Conservation (phyloP, 345 rosid genomes). For the Angophora floribunda region DNA sequence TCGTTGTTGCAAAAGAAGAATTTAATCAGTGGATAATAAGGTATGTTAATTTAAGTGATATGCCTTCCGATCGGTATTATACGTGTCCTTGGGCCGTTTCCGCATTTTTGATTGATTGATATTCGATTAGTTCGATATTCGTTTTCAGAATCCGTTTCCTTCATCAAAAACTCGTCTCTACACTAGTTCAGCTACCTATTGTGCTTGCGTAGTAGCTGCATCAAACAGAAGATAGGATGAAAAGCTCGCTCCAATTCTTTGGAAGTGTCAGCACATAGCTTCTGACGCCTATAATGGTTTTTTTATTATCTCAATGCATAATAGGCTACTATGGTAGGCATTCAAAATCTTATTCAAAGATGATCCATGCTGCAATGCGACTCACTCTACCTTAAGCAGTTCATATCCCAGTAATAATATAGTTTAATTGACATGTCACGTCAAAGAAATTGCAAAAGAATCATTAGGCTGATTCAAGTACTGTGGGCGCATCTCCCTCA, state of each 20-base stretch:
- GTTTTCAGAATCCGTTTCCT: no score
- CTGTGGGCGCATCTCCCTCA: neutral
- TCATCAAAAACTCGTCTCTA: conserved; percentile 43
- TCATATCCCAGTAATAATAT: neutral
- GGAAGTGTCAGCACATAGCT: neutral
- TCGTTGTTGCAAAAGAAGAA: no score
- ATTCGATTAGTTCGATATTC: no score
- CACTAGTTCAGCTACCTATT: conserved; percentile 24
- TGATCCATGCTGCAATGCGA: neutral
- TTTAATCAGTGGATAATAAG: no score
- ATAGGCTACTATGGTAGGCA: neutral
- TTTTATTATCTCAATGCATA: neutral
- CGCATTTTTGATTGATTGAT: no score
- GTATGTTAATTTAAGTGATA: no score
- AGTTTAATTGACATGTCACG: neutral
- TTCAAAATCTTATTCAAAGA: neutral
- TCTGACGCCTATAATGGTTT: neutral
- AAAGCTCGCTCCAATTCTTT: neutral
- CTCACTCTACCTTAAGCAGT: neutral
- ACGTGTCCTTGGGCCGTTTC: no score
- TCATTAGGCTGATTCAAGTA: neutral
- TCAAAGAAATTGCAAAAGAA: neutral
- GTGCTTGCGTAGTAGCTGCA: conserved; percentile 45
- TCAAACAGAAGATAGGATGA: neutral
- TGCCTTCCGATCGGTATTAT: no score